Conservation (phyloP, 352 stramenopile species). For the Phytophthora tentaculata region DNA sequence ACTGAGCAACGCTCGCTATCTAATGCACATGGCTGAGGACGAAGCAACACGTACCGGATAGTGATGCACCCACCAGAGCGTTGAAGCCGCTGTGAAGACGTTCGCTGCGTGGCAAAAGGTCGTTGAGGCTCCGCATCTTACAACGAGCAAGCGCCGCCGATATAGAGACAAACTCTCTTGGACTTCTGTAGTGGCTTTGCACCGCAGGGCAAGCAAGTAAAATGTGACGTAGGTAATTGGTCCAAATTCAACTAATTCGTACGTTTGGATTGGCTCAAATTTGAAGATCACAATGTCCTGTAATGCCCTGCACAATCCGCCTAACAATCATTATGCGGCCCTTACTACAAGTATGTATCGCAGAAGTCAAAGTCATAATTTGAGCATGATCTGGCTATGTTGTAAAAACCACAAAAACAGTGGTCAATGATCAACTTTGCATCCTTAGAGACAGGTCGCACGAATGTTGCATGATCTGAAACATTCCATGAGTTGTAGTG, state of each 20-base stretch:
- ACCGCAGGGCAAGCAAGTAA: neutral
- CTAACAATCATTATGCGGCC: conserved; percentile 1
- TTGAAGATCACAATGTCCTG: neutral
- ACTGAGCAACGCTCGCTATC: conserved; percentile 12
- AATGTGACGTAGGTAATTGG: conserved; percentile 5
- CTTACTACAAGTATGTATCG: too few relatives aligned
- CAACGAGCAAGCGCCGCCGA: neutral
- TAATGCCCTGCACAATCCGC: neutral
- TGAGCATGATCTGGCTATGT: too few relatives aligned
- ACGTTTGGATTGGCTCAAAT: conserved; percentile 7
- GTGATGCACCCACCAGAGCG: conserved; percentile 1
- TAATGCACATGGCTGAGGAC: conserved; percentile 15
- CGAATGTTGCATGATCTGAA: too few relatives aligned
- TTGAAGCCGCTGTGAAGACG: conserved; percentile 1
- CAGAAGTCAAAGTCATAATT: too few relatives aligned
- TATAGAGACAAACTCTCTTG: conserved; percentile 5
- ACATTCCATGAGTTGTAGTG: too few relatives aligned
- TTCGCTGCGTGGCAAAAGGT: neutral
- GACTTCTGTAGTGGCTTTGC: conserved; percentile 1
- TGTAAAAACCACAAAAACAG: too few relatives aligned
- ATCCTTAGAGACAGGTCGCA: too few relatives aligned
- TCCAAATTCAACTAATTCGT: neutral
- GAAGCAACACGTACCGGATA: conserved; percentile 7
- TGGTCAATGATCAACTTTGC: too few relatives aligned
- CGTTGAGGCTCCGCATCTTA: neutral